phyloP scores from a whole-genome alignment of 768 basidiomycete species.

The Leccinum truebloodii region DNA sequence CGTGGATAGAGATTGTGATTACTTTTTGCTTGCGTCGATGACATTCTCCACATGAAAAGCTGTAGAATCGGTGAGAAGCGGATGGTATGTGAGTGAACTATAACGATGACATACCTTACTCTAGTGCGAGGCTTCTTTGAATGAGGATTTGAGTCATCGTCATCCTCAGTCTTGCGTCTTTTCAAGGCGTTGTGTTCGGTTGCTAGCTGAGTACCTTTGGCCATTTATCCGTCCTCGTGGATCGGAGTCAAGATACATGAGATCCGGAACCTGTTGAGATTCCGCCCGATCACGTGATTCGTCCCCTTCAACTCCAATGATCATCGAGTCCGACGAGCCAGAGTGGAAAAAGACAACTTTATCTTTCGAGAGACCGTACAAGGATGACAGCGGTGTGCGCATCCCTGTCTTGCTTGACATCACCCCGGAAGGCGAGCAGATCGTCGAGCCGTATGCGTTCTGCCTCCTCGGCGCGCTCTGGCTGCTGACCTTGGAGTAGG shows the following conservation, averaged over 20 bases:
- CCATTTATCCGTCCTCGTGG: constrained; percentile 35
- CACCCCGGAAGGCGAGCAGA: constrained; percentile 61
- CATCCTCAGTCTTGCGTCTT: constrained; percentile 67
- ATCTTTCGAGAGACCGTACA: constrained; percentile 79
- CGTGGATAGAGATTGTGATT: constrained; percentile 12
- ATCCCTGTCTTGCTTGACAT: constrained; percentile 72
- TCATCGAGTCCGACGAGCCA: constrained; percentile 33
- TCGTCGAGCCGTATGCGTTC: constrained; percentile 68
- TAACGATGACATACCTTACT: constrained; percentile 59
- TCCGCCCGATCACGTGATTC: constrained; percentile 29
- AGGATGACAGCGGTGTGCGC: constrained; percentile 66
- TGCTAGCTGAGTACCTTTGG: constrained; percentile 24
- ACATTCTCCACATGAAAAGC: constrained; percentile 86
- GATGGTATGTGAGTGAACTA: constrained; percentile 2
- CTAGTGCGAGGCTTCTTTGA: constrained; percentile 70
- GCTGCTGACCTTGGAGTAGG: constrained; percentile 36
- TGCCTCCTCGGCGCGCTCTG: constrained; percentile 5
- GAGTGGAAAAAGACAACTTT: constrained; percentile 62
- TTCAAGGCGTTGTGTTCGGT: constrained; percentile 44
- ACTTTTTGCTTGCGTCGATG: constrained; percentile 90
- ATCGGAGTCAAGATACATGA: constrained; percentile 30
- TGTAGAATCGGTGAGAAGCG: constrained; percentile 29
- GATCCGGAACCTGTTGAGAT: constrained; percentile 7
- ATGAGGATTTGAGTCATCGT: constrained; percentile 42
- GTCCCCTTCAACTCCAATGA: background rate